phyloP scores from a whole-genome alignment of 305 asterid species.

The Fraxinus paxiana region DNA sequence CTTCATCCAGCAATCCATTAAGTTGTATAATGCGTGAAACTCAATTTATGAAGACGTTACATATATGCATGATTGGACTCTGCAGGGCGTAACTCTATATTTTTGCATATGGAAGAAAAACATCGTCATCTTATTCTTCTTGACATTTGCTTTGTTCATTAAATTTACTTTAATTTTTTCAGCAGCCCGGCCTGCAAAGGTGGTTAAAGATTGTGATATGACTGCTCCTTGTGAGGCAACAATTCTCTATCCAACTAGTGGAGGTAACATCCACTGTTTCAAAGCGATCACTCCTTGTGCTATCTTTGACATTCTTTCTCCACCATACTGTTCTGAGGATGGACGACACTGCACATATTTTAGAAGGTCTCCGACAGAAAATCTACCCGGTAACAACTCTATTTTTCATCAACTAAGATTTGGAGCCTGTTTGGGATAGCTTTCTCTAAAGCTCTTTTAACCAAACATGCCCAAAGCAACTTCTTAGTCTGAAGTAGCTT shows the following conservation, averaged over 20 bases:
- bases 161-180: slow-evolving; percentile 17
- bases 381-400: slow-evolving; percentile 63
- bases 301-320: slow-evolving; percentile 87
- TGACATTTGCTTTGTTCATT: not conserved
- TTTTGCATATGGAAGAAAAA: not conserved
- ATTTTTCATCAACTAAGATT: not conserved
- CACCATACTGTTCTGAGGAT: slow-evolving; percentile 84
- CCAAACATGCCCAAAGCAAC: not conserved
- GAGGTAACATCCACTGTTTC: slow-evolving; percentile 94
- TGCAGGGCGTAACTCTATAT: not conserved
- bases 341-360: slow-evolving; percentile 89
- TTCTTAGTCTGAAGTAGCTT: not conserved
- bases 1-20: not conserved
- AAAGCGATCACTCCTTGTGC: slow-evolving; percentile 92
- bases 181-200: slow-evolving; percentile 77
- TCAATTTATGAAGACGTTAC: not conserved
- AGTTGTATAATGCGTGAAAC: not conserved
- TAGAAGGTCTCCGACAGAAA: slow-evolving; percentile 52
- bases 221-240: slow-evolving; percentile 86
- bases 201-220: slow-evolving; percentile 74
- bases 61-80: not conserved
- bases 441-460: not conserved
- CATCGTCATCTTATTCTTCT: not conserved
- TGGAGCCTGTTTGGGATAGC: not conserved
- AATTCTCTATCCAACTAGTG: slow-evolving; percentile 74